Evolutionary conservation across 2,329 filamentous ascomycete genomes (phyloP).

Genomic region (Xylariaceae sp.): DNA sequence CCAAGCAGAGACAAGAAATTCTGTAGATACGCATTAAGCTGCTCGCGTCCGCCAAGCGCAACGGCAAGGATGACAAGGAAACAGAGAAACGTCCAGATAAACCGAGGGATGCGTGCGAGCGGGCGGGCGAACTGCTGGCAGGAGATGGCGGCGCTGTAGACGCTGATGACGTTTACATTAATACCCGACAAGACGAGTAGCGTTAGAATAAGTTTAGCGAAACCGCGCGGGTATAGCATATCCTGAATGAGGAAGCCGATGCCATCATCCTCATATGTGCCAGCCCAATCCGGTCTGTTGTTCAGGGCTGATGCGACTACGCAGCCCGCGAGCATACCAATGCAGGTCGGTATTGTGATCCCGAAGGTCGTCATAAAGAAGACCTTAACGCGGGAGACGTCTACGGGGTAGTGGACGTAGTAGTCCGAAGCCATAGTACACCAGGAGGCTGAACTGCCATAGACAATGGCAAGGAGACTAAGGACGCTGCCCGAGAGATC

Average conservation of each 20-base stretch:
- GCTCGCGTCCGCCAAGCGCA: conserved; percentile 46
- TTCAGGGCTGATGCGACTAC: conserved; percentile 47
- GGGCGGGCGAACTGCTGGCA: conserved; percentile 47
- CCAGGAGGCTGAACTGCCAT: conserved; percentile 54
- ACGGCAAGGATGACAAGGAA: conserved; percentile 50
- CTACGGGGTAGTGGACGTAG: conserved; percentile 51
- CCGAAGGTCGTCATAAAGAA: conserved; percentile 52
- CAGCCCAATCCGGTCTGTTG: conserved; percentile 43
- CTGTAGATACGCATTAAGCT: conserved; percentile 47
- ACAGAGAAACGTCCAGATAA: conserved; percentile 50
- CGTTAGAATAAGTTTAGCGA: conserved; percentile 45
- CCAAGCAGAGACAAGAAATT: conserved; percentile 52
- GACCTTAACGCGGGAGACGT: conserved; percentile 49
- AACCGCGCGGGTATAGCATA: conserved; percentile 48
- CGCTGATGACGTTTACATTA: conserved; percentile 50
- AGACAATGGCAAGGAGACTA: conserved; percentile 48
- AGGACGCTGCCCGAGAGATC: conserved; percentile 46
- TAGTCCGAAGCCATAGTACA: conserved; percentile 49
- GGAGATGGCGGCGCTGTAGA: conserved; percentile 44
- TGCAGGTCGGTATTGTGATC: conserved; percentile 50
- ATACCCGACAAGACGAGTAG: conserved; percentile 47
- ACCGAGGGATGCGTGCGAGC: conserved; percentile 47
- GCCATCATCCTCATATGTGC: conserved; percentile 42
- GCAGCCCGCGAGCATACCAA: conserved; percentile 51
- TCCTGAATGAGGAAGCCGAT: conserved; percentile 50